These are phyloP conservation scores for Fraxinus velutina DNA, from an alignment of 305 asterid genomes.

Conservation along the genomic window DNA sequence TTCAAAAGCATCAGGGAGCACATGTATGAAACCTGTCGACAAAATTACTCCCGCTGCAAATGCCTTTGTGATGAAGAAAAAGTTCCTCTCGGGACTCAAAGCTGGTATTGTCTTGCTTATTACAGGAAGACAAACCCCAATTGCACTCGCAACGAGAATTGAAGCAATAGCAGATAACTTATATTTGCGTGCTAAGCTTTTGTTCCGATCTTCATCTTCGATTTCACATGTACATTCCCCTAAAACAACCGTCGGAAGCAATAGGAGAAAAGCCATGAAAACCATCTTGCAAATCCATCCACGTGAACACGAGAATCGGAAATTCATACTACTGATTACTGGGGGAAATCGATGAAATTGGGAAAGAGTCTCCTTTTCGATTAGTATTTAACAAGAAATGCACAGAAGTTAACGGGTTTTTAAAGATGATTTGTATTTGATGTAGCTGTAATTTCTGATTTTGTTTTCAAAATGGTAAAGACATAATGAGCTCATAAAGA, in stretches of 20 bases:
- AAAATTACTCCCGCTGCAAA: slow-evolving; percentile 56
- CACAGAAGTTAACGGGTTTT: not conserved
- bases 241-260: not conserved
- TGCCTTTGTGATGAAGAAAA: slow-evolving; percentile 36
- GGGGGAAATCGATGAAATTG: not conserved
- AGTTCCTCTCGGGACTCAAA: slow-evolving; percentile 25
- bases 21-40: slow-evolving; percentile 47
- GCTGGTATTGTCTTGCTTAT: slow-evolving; percentile 26
- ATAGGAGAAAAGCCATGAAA: not conserved
- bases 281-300: not conserved
- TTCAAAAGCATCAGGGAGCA: slow-evolving; percentile 51
- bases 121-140: slow-evolving; percentile 35
- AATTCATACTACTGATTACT: not conserved
- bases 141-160: slow-evolving; percentile 33
- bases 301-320: not conserved
- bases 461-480: not conserved
- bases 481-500: not conserved
- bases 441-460: not conserved
- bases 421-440: not conserved
- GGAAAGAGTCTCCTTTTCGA: not conserved
- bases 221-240: slow-evolving; percentile 29
- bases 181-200: slow-evolving; percentile 24
- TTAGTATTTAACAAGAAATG: not conserved
- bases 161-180: slow-evolving; percentile 28
- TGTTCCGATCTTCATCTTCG: slow-evolving; percentile 20